Conservation (phyloP, 306 rosid species). For the Purshia tridentata region DNA sequence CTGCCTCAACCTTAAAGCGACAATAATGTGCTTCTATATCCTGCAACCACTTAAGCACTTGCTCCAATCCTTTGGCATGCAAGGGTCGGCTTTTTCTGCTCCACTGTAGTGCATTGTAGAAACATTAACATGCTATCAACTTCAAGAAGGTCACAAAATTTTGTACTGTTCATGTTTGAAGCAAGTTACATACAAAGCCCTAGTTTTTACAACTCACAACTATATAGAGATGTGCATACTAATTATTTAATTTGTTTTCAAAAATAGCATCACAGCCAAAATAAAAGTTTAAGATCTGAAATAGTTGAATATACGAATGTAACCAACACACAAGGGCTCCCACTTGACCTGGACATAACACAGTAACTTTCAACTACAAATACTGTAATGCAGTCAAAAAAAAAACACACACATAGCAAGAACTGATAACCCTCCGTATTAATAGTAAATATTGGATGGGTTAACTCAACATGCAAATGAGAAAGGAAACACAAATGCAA, state of each 20-base stretch:
- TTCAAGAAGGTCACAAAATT: slow-evolving; percentile 1
- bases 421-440: not conserved
- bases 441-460: not conserved
- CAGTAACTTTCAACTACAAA: not conserved
- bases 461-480: not conserved
- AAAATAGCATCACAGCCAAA: not conserved
- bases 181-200: not conserved
- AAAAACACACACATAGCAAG: not conserved
- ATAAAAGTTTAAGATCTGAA: not conserved
- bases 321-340: not conserved
- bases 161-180: not conserved
- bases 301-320: not conserved
- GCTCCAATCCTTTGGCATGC: slow-evolving; percentile 83
- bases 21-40: slow-evolving; percentile 56
- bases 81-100: slow-evolving; percentile 76
- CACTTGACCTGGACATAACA: not conserved
- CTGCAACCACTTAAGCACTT: slow-evolving; percentile 82
- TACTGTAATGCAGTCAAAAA: not conserved
- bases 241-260: not conserved
- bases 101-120: slow-evolving; percentile 56
- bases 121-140: slow-evolving; percentile 19
- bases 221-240: not conserved
- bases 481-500: not conserved
- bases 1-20: slow-evolving; percentile 67
- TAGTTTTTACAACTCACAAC: not conserved